Evolutionary conservation across 164 flowering plant genomes (phyloP).

Genomic region (Echeveria elegans): DNA sequence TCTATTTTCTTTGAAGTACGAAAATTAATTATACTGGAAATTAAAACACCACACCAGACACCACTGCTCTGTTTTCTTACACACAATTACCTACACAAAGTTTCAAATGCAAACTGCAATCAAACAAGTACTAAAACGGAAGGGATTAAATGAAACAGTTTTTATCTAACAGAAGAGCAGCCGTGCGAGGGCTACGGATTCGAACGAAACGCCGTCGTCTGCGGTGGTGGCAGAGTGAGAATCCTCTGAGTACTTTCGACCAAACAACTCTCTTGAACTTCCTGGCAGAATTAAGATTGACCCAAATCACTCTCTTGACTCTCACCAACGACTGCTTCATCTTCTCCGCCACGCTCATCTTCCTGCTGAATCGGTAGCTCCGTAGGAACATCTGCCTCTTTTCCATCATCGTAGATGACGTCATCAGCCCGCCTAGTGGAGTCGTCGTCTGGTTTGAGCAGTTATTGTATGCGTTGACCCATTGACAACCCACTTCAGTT

Average conservation of each 20-base stretch:
- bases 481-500: neutral
- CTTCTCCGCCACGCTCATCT: conserved; percentile 36
- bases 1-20: too few relatives aligned
- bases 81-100: too few relatives aligned
- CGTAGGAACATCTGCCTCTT: conserved; percentile 65
- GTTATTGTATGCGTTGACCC: neutral
- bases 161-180: neutral
- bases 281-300: conserved; percentile 30
- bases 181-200: neutral
- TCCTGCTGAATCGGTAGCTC: conserved; percentile 64
- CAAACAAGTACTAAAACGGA: too few relatives aligned
- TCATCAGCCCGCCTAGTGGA: neutral
- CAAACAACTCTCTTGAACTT: conserved; percentile 31
- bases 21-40: too few relatives aligned
- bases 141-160: neutral
- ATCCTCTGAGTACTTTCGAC: conserved; percentile 24
- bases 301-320: conserved; percentile 31
- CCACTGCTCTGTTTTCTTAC: too few relatives aligned
- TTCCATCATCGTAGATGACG: conserved; percentile 20
- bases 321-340: conserved; percentile 34
- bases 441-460: neutral
- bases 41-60: too few relatives aligned
- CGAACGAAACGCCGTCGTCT: neutral
- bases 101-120: too few relatives aligned
- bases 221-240: neutral